phyloP scores from a whole-genome alignment of 2,329 filamentous ascomycete genomes.

The Epichloe sibirici region DNA sequence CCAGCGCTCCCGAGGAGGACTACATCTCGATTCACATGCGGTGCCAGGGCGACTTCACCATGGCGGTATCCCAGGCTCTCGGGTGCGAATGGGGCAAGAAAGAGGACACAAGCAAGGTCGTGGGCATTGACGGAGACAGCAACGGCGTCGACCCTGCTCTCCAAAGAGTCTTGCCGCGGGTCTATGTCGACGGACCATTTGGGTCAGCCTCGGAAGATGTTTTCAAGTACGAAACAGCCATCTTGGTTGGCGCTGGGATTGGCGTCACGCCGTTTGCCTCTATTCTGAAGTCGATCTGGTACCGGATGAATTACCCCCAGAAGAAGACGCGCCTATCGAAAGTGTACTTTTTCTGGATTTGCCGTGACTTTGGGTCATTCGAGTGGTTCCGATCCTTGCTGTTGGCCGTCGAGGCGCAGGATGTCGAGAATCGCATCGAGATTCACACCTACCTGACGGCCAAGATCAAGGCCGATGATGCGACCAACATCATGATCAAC shows the following conservation, averaged over 20 bases:
- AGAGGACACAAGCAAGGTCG: constrained; percentile 50
- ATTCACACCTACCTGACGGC: constrained; percentile 83
- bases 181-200: constrained; percentile 78
- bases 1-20: constrained; percentile 78
- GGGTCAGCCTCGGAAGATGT: constrained; percentile 80
- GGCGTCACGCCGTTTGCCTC: constrained; percentile 80
- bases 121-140: constrained; percentile 50
- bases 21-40: constrained; percentile 82
- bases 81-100: constrained; percentile 60
- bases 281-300: constrained; percentile 86
- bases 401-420: constrained; percentile 75
- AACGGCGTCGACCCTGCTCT: constrained; percentile 55
- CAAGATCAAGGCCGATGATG: constrained; percentile 75
- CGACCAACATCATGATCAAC: constrained; percentile 89
- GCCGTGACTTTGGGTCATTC: constrained; percentile 75
- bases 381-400: constrained; percentile 83
- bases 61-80: constrained; percentile 52
- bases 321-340: constrained; percentile 69
- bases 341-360: constrained; percentile 91
- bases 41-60: constrained; percentile 73
- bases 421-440: constrained; percentile 73
- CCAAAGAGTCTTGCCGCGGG: constrained; percentile 60
- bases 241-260: constrained; percentile 73
- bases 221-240: constrained; percentile 73
- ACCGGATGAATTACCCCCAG: constrained; percentile 79